Evolutionary conservation across 306 rosid species (phyloP).

Genomic region (Medicago truncatula): DNA sequence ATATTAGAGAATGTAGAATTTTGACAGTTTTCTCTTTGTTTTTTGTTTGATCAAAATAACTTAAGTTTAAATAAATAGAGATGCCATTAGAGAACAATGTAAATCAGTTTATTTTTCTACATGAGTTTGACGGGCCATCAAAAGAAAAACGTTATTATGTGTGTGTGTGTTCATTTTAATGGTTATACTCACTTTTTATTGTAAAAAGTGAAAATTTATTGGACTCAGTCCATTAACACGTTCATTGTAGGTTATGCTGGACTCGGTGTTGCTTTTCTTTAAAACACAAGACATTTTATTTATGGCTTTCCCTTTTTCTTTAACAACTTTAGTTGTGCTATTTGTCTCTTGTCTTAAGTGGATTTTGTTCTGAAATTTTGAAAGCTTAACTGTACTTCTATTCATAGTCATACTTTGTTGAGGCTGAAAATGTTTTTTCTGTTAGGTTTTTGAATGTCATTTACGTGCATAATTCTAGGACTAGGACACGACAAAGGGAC

Average conservation of each 20-base stretch:
- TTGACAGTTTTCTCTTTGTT: conserved; percentile 2
- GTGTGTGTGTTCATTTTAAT: neutral
- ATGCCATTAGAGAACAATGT: neutral
- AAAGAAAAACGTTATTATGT: neutral
- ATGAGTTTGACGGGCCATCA: conserved; percentile 10
- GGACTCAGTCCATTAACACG: neutral
- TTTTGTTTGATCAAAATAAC: conserved; percentile 9
- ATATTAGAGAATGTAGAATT: conserved; percentile 11
- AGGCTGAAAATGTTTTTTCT: conserved; percentile 11
- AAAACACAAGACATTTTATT: neutral
- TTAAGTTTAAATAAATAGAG: neutral
- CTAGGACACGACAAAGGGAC: neutral
- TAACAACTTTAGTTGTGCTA: neutral
- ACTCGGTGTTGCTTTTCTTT: conserved; percentile 3
- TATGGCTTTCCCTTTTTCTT: neutral
- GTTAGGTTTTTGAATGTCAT: conserved; percentile 4
- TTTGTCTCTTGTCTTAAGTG: neutral
- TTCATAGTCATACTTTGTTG: neutral
- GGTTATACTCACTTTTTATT: neutral
- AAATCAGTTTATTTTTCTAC: neutral
- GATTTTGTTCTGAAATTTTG: conserved; percentile 3
- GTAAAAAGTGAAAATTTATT: neutral
- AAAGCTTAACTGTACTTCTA: neutral
- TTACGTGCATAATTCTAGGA: conserved; percentile 27
- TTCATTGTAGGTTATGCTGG: neutral